Evolutionary conservation across 2,329 filamentous ascomycete species (phyloP).

Genomic region (Helotiales sp.): DNA sequence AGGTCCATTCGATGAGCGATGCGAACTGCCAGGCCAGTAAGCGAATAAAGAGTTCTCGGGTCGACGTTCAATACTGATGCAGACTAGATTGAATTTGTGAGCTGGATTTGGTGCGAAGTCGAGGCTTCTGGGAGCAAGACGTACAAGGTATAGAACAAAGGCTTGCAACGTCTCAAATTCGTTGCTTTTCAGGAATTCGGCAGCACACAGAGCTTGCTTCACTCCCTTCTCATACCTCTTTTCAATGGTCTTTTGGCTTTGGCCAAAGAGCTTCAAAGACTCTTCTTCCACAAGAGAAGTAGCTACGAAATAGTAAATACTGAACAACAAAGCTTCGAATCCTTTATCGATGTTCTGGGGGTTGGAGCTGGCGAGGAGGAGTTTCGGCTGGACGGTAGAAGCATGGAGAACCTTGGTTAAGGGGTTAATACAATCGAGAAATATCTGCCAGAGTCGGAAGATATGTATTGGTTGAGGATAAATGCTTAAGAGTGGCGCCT

Average conservation of each 20-base stretch:
- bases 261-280: background rate
- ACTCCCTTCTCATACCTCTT: background rate
- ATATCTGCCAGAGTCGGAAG: constrained; percentile 65
- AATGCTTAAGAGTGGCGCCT: constrained; percentile 9
- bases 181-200: constrained; percentile 31
- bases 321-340: constrained; percentile 10
- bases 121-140: background rate
- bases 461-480: constrained; percentile 65
- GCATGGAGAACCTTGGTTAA: constrained; percentile 61
- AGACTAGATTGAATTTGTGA: background rate
- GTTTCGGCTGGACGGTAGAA: constrained; percentile 37
- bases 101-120: background rate
- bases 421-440: constrained; percentile 67
- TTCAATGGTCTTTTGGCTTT: background rate
- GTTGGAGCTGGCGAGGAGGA: constrained; percentile 57
- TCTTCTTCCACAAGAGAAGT: constrained; percentile 3
- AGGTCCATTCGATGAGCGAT: constrained; percentile 43
- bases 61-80: background rate
- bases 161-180: constrained; percentile 11
- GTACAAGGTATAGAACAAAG: constrained; percentile 12
- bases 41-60: background rate
- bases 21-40: constrained; percentile 7
- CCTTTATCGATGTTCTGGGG: background rate
- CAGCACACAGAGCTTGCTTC: background rate
- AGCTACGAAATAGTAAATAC: constrained; percentile 12